These are phyloP conservation scores for Biscogniauxia mediterranea DNA, from an alignment of 2,329 filamentous ascomycete genomes.

Conservation along the genomic window DNA sequence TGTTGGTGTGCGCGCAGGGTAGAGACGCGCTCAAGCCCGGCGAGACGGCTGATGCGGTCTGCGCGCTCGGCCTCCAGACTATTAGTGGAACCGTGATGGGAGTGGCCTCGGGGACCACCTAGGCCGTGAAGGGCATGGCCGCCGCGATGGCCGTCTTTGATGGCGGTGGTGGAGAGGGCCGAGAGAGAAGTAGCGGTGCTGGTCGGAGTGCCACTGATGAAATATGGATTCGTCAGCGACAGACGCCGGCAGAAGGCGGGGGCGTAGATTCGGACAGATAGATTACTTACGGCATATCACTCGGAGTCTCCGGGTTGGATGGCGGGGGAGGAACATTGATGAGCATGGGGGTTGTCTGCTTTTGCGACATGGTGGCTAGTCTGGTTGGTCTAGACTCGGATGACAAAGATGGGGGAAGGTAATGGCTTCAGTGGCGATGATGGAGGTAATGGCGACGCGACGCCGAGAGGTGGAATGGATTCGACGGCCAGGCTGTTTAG, in stretches of 20 bases:
- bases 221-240: constrained; percentile 19
- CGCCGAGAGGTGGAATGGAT: neutral
- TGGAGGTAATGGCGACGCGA: neutral
- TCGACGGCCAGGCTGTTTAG: constrained; percentile 3
- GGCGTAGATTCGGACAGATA: constrained; percentile 7
- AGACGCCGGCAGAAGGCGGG: constrained; percentile 13
- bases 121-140: constrained; percentile 66
- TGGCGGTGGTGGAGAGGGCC: constrained; percentile 86
- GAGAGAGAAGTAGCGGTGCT: constrained; percentile 90
- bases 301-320: constrained; percentile 81
- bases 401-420: neutral
- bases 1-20: constrained; percentile 60
- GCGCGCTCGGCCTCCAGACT: constrained; percentile 89
- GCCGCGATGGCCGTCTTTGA: constrained; percentile 92
- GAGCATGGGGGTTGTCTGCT: constrained; percentile 59
- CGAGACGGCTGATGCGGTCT: constrained; percentile 90
- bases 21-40: constrained; percentile 84
- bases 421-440: neutral
- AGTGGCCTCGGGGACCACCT: constrained; percentile 52
- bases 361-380: constrained; percentile 30
- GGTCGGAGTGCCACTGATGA: constrained; percentile 79
- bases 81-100: constrained; percentile 61
- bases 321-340: constrained; percentile 83
- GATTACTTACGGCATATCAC: constrained; percentile 77
- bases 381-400: neutral